A percentile compares a stretch with the other conserved stretches of the same genome.
Conservation (phyloP, 257 asterid genomes). For the Scutellaria baicalensis region DNA sequence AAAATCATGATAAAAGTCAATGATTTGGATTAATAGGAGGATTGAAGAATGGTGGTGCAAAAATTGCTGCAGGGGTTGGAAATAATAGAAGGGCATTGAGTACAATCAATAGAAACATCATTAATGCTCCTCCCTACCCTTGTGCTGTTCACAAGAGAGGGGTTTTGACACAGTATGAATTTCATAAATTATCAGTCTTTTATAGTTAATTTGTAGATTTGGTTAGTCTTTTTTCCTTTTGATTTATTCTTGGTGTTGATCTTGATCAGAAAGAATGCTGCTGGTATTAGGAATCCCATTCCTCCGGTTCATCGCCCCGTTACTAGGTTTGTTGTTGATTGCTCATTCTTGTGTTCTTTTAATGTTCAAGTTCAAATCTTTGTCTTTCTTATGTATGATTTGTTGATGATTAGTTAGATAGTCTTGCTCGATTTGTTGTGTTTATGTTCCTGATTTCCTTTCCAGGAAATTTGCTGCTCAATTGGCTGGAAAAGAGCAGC, state of each 20-base stretch:
- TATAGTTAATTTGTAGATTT: background rate
- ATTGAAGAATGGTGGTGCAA: conserved; percentile 28
- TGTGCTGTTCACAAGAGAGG: conserved; percentile 62
- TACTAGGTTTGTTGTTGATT: conserved; percentile 50
- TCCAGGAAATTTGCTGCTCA: conserved; percentile 57
- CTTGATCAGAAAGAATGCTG: conserved; percentile 41
- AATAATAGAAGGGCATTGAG: conserved; percentile 71
- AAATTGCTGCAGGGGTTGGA: conserved; percentile 12
- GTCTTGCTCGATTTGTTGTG: background rate
- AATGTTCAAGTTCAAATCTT: background rate
- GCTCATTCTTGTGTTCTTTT: background rate
- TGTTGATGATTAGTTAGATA: background rate
- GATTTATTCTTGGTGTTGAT: conserved; percentile 3
- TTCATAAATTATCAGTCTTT: background rate
- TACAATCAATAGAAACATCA: conserved; percentile 52
- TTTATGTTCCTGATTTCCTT: background rate
- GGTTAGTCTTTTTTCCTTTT: background rate
- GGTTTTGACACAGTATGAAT: conserved; percentile 46
- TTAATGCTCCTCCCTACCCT: conserved; percentile 48
- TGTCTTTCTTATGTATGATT: background rate
- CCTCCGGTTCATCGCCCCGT: conserved; percentile 61
- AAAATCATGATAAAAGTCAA: background rate
- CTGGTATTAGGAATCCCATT: conserved; percentile 30
- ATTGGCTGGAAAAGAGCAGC: conserved; percentile 42
- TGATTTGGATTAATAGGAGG: conserved; percentile 28